Evolutionary conservation across 2,329 filamentous ascomycete genomes (phyloP), one percentile per base, ranked within the genome.

Genomic region (Penicillium capsulatum): DNA sequence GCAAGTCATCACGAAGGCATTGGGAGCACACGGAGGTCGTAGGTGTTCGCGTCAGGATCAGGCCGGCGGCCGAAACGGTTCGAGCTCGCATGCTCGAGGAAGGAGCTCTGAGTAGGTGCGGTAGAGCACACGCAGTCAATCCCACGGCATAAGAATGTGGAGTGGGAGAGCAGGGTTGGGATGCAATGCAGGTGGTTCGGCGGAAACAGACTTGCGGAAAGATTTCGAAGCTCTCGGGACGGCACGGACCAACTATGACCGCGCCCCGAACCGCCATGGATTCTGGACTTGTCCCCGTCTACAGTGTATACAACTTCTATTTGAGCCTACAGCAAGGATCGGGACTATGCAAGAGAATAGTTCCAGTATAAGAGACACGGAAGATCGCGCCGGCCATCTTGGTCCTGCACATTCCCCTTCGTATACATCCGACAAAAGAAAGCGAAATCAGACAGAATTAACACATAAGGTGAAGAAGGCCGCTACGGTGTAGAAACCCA

Each of bases 11-110:
- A 35, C 51, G 59, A 35, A 68, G 62, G 53, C 65, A 69, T 63
- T 66, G 64, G 37, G 60, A 60, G 53, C 65, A 69, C 51, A 68
- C 58, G 34, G 59, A 54, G 17, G 58, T 52, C n/a, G 55, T 48
- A n/a, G 55, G 43, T 30, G 59, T 48, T 54, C 55, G 61, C 41
- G 56, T 59, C 45, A 61, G 50, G 32, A 60, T 50, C 53, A 65
- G 61, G 53, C 60, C 59, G 44, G 60, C 58, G 50, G 63, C 61
- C 47, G 59, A 55, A 15, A 60, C 47, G 34, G 59, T 56, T 50
- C 64, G 64, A 60, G 63, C 58, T 59, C 59, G 58, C 64, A 67
- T 67, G 46, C 52, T 65, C 55, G 44, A 44, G 39, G 34, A 34
- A 45, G 37, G 34, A 22, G 44, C 39, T 45, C n/a, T 31, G 31